Base-by-base conservation (phyloP, 768 basidiomycete species). In the Boletus barrowsii region DNA sequence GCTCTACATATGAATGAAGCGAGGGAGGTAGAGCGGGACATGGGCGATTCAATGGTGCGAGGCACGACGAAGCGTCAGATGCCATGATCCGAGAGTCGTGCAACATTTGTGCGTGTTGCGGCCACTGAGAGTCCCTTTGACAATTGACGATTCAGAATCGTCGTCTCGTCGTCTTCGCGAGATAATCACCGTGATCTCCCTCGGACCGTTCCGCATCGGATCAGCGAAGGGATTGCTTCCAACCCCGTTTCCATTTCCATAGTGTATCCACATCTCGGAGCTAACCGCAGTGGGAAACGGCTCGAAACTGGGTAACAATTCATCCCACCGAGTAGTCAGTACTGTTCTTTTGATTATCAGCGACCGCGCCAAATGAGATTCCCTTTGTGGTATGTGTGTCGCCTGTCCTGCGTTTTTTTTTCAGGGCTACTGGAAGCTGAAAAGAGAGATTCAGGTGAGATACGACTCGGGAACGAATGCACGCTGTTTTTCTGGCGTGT, bases 161-260 rank as follows among this genome's bases (percentile, higher is more conserved):
- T 9, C 26, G 26, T 26, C 24, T 17, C 42, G 22, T 33, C 44
- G 40, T 39, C 35, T 45, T 50, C 26, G 26, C 42, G 22, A 45
- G 51, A 62, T 69, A 60, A 68, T 68, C 57, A 49, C 67, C 67
- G 66, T 42, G 53, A 61, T 62, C 54, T 51, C 65, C 62, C 47
- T 49, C 47, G 24, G 53, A 43, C 55, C 37, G 49, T 62, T 59
- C 62, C 58, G 42, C 36, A 52, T 54, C 53, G 7, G 57, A 62
- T 59, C 54, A 57, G 47, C 53, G 47, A 36, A 35, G 10, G 10
- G 14, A 14, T 35, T 3, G 29, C 44, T 49, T 51, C 45, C 37
- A 49, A 42, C 33, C 29, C 55, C 42, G 53, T 62, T 54, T 44
- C 36, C 42, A 52, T 62, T 54, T 44, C 36, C 42, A 52, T 29